A percentile compares a stretch with the other conserved stretches of the same genome.
Conservation (phyloP, 176 grass and related monocot species). For the Tillandsia leiboldiana region DNA sequence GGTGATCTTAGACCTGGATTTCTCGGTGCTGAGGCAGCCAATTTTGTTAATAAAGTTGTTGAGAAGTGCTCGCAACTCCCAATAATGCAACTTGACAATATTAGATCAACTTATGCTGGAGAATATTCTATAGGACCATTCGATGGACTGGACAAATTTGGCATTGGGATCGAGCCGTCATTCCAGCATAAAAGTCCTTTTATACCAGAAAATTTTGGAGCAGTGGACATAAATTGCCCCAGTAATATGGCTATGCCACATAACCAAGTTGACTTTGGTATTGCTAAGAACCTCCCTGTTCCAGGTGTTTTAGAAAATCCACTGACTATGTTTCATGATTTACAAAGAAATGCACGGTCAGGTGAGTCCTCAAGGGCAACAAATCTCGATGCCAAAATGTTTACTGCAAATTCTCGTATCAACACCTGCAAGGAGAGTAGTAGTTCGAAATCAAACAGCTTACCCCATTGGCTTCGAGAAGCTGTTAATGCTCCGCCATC, state of each 20-base stretch:
- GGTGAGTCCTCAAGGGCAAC: conserved; percentile 36
- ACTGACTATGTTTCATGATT: conserved; percentile 34
- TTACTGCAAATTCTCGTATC: conserved; percentile 23
- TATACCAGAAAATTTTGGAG: conserved; percentile 32
- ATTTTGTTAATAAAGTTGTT: conserved; percentile 41
- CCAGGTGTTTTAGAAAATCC: conserved; percentile 42
- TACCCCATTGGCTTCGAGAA: conserved; percentile 97
- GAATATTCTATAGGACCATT: conserved; percentile 30
- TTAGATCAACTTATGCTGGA: conserved; percentile 31
- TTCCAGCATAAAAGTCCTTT: conserved; percentile 48
- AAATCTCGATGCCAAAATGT: conserved; percentile 25
- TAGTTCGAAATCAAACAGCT: conserved; percentile 68
- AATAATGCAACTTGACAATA: conserved; percentile 41
- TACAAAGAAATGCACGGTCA: conserved; percentile 33
- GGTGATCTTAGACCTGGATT: conserved; percentile 54
- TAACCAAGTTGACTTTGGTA: conserved; percentile 36
- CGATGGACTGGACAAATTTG: conserved; percentile 46
- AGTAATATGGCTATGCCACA: conserved; percentile 30
- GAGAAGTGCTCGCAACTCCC: conserved; percentile 23
- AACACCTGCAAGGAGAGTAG: conserved; percentile 28
- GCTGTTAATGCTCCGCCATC: conserved; percentile 51
- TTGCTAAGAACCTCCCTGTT: conserved; percentile 28
- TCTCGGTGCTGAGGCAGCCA: conserved; percentile 35
- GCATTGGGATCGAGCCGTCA: conserved; percentile 37
- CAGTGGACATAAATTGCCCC: conserved; percentile 37